Conservation (phyloP, 1,284 basidiomycete genomes). For the Puccinia novopanici region DNA sequence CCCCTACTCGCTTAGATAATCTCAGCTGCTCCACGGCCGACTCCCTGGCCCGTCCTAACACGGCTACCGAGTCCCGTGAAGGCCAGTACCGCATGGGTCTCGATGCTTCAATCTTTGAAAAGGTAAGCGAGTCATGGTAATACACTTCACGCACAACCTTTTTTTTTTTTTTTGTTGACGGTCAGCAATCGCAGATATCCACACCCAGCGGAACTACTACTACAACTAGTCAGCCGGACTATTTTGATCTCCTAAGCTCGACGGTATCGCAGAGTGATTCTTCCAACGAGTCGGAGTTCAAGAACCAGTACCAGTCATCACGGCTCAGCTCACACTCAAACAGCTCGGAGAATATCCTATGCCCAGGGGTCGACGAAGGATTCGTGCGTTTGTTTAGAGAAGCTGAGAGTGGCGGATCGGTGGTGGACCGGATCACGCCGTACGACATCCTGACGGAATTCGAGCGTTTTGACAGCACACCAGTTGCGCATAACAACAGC, state of each 20-base stretch:
- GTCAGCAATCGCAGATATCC: neutral
- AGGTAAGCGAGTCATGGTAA: neutral
- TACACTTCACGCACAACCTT: neutral
- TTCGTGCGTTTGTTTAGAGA: neutral
- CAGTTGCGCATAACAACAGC: neutral
- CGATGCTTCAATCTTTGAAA: neutral
- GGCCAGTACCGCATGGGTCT: slow-evolving; percentile 12
- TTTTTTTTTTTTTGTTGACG: neutral
- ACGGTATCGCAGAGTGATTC: neutral
- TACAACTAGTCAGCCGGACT: neutral
- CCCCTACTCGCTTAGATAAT: slow-evolving; percentile 8
- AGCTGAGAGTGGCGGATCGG: neutral
- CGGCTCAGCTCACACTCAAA: neutral
- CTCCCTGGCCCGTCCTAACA: slow-evolving; percentile 26
- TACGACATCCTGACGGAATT: slow-evolving; percentile 2
- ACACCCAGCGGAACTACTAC: neutral
- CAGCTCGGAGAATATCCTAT: neutral
- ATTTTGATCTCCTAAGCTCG: neutral
- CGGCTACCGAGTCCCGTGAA: slow-evolving; percentile 13
- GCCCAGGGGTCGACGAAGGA: neutral
- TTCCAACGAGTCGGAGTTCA: neutral
- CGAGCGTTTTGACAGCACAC: slow-evolving; percentile 7
- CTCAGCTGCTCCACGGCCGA: neutral
- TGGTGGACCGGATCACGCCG: slow-evolving; percentile 12
- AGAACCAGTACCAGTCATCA: neutral